Evolutionary conservation across 2,329 filamentous ascomycete genomes (phyloP), one percentile per base, ranked within the genome.

Genomic region (Volutella citrinella): DNA sequence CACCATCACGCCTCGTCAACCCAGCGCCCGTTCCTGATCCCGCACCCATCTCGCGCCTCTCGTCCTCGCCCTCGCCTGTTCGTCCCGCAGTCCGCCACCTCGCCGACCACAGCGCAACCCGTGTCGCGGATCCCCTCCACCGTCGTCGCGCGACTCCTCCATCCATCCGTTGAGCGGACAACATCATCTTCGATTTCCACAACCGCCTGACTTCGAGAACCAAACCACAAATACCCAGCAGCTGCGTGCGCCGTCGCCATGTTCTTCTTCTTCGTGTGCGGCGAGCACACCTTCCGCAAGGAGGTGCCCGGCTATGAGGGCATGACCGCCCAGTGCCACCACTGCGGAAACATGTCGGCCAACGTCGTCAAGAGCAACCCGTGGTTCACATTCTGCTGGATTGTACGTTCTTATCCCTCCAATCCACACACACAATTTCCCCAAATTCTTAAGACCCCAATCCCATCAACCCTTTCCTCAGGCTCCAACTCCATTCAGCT

Each of bases 381-480:
- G 25, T 88, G 83, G 81, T 89, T 89, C 54, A 89, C 85, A 6
- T 80, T 89, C 54, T 89, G 84, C 69, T 88, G 85, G 62, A 63
- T 88, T 33, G 78, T 81, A 61, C 52, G 74, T 65, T 15, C 28
- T 18, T 11, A 17, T 20, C 16, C 11, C 15, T n/a, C 9, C 9
- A 8, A 8, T 27, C 32, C 19, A n/a, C n/a, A n/a, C n/a, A n/a
- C n/a, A n/a, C n/a, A n/a, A n/a, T n/a, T 6, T 29, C 15, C 8
- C 19, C 24, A 19, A 12, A n/a, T 15, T 38, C 18, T 23, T 20
- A n/a, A n/a, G n/a, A 12, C 23, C 16, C 22, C 16, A n/a, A 23
- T 32, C 17, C 27, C 19, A 38, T 25, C 14, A 18, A 26, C 4
- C 34, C 20, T 31, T 30, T 14, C 15, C 22, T 28, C 18, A 28